Evolutionary conservation across 768 basidiomycete species (phyloP), one percentile per base, ranked within the genome.

Genomic region (Serendipita indica): DNA sequence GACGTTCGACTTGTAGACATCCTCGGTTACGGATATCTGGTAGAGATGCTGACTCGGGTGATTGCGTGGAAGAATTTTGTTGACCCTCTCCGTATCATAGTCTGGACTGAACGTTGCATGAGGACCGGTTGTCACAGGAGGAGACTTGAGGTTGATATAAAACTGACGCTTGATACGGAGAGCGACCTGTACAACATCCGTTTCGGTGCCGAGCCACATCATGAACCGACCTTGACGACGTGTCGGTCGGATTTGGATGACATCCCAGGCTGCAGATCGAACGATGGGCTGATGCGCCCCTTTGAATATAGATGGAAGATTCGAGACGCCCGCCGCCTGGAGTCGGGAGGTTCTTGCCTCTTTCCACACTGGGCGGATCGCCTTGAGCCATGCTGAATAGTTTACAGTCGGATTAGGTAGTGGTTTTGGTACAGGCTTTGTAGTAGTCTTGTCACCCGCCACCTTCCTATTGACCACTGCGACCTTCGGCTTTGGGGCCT

Each of bases 141-240:
- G 74, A 20, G 77, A 78, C 68, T 91, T 84, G 59, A 94, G 75
- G 66, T 97, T 93, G 60, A 98, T 75, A 69, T 94, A 97, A 69
- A 98, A 96, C 65, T 93, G 83, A 33, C 94, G 80, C 2, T 89
- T 84, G 41, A 99, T 83, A 1, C 91, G 81, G 16, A 99, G 75
- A 13, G 86, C 81, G 22, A 94, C 77, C 16, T 84, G 73, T n/a
- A 86, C 76, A 33, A 97, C 78, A 57, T 84, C 82, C 10, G 79
- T 77, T 52, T 90, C 86, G 30, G 89, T 80, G 0, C 82, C 84
- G 3, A 96, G 74, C 94, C 94, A 98, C 34, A 98, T 70, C 18
- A 80, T 78, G 69, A 85, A 97, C 20, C 90, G 83, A 10, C 96
- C 94, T 10, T 82, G 76, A 39, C 77, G 79, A 62, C 77, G 78